Base-by-base conservation (phyloP, 1,139 yeast species). In the Saccharomyces hybrid region DNA sequence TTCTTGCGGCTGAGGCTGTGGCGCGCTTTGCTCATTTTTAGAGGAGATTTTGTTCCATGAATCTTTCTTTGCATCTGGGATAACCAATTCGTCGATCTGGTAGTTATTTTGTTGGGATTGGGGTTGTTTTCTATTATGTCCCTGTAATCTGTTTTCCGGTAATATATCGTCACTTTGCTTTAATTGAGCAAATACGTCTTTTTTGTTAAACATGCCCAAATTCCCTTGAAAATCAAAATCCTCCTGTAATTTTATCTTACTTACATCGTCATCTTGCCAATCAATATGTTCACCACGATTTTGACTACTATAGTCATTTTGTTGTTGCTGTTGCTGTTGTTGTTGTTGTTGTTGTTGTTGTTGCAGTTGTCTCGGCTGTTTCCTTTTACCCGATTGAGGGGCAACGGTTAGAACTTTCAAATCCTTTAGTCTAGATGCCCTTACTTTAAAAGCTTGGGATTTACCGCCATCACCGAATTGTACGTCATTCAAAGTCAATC, bases 171-270 rank as follows among this genome's bases (percentile, higher is more conserved):
- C 96, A 54, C 75, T 73, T 59, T 77, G 78, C 51, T 83, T 82
- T 65, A 90, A 80, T 64, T 88, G 89, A 55, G 85, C 87, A 68
- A 91, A 87, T 5, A 90, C 93, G 5, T 84, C 76, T 57, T 79
- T 76, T 69, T 91, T 91, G 70, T 91, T 95, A 66, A 91, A 91
- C 76, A 84, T 81, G 29, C 86, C 85, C 60, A 90, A 76, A 65
- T 87, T 88, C 8, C 90, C 85, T 56, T 82, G 88, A 70, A 91
- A 91, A 69, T 91, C 97, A 71, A 91, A 91, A 59, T 90, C 97
- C 23, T 77, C 82, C 44, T 80, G 71, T 28, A 73, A 61, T 60
- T 80, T 80, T 58, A 82, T 77, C 51, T 76, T 73, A 14, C 71
- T 65, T 4, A 79, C 79, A 56, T 79, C 82, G 31, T 76, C 78